phyloP scores from a whole-genome alignment of 176 grass and related monocot genomes.

The Aegilops bicornis region DNA sequence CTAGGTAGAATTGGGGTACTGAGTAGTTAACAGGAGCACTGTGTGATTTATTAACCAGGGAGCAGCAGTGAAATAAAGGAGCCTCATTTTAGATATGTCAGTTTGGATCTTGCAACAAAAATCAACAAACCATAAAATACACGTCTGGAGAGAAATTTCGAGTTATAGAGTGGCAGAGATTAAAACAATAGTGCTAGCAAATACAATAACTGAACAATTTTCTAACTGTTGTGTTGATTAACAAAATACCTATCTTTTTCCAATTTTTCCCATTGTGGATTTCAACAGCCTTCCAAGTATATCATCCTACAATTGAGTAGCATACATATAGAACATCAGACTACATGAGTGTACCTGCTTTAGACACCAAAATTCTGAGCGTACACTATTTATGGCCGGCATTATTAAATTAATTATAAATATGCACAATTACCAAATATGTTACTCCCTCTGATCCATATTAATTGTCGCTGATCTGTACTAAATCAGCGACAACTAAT shows the following conservation, averaged over 20 bases:
- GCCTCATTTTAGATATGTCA: not conserved
- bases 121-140: not conserved
- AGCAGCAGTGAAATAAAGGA: not conserved
- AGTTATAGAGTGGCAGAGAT: not conserved
- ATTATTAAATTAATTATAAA: not conserved
- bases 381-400: not conserved
- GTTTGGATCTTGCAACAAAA: not conserved
- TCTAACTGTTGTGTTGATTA: not conserved
- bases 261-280: constrained; percentile 83
- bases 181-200: not conserved
- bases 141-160: not conserved
- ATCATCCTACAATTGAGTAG: constrained; percentile 65
- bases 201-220: not conserved
- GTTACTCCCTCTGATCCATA: too few relatives aligned
- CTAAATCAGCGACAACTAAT: too few relatives aligned
- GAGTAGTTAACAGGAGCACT: not conserved
- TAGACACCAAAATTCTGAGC: not conserved
- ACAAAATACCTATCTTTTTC: constrained; percentile 86
- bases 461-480: too few relatives aligned
- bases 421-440: not conserved
- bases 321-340: constrained; percentile 25
- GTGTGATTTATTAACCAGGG: not conserved
- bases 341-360: not conserved
- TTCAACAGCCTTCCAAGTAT: constrained; percentile 75
- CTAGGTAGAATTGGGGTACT: not conserved